Percentiles rank a stretch among this genome's conserved stretches.
phyloP scores from a whole-genome alignment of 495 filamentous ascomycete genomes.

The Arthonia radiata region DNA sequence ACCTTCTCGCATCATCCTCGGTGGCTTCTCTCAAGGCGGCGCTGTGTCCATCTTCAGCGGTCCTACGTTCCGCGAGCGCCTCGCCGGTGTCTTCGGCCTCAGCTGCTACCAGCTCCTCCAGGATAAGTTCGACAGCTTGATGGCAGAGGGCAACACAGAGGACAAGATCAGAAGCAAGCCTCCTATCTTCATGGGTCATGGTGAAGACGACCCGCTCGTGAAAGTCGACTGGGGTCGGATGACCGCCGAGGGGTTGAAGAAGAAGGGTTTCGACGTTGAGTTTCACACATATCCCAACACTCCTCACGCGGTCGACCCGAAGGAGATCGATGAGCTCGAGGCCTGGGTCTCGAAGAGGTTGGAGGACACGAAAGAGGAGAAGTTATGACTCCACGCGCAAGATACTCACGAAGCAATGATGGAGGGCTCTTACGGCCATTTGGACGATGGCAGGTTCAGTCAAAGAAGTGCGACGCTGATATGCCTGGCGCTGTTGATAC shows the following conservation, averaged over 20 bases:
- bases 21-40: conserved; percentile 41
- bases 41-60: conserved; percentile 38
- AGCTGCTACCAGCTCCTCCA: conserved; percentile 61
- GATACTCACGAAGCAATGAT: too few species aligned
- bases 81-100: conserved; percentile 71
- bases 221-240: conserved; percentile 36
- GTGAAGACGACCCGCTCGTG: conserved; percentile 47
- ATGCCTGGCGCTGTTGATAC: too few species aligned
- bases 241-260: conserved; percentile 36
- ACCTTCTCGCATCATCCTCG: conserved; percentile 59
- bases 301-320: conserved; percentile 46
- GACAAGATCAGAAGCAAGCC: conserved; percentile 20
- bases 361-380: too few species aligned
- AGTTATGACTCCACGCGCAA: too few species aligned
- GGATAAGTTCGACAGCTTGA: conserved; percentile 40
- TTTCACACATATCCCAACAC: conserved; percentile 52
- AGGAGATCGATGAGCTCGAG: conserved; percentile 71
- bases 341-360: too few species aligned
- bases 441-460: too few species aligned
- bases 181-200: conserved; percentile 73
- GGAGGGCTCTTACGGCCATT: too few species aligned
- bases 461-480: too few species aligned
- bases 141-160: conserved; percentile 43
- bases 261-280: conserved; percentile 40
- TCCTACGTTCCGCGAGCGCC: conserved; percentile 43